A percentile compares a stretch with the other conserved stretches of the same genome.
These are phyloP conservation scores for Phialemoniopsis sp. DNA, from an alignment of 2,329 filamentous ascomycete genomes.

Conservation along the genomic window DNA sequence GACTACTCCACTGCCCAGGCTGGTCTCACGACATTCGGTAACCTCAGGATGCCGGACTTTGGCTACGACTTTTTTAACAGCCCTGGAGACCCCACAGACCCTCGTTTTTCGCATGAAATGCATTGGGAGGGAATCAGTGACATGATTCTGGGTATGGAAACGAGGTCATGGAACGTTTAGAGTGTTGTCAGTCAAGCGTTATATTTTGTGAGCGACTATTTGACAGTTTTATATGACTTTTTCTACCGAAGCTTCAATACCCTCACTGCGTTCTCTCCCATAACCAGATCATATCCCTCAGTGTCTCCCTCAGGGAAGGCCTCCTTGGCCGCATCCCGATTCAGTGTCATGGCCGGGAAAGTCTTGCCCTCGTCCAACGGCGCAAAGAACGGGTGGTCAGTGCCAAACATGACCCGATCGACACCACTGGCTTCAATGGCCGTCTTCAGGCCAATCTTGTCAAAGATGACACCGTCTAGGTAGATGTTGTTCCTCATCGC, in stretches of 20 bases:
- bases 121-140: too few relatives aligned
- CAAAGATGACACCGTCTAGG: constrained; percentile 78
- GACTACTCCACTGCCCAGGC: too few relatives aligned
- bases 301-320: constrained; percentile 4
- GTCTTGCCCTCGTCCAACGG: constrained; percentile 57
- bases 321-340: constrained; percentile 49
- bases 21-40: too few relatives aligned
- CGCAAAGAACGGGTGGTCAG: constrained; percentile 75
- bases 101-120: too few relatives aligned
- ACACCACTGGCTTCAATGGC: constrained; percentile 61
- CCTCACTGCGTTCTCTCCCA: constrained; percentile 7
- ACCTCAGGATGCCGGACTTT: too few relatives aligned
- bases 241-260: constrained; percentile 4
- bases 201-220: too few relatives aligned
- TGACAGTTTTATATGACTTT: too few relatives aligned
- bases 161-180: too few relatives aligned
- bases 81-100: too few relatives aligned
- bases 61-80: too few relatives aligned
- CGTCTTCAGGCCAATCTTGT: constrained; percentile 63
- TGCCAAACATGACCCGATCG: constrained; percentile 72
- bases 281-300: constrained; percentile 4
- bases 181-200: not conserved
- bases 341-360: constrained; percentile 59
- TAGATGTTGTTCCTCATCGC: constrained; percentile 68
- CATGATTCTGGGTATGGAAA: too few relatives aligned